Base-by-base conservation (phyloP, 371 early-diverging fungal genomes). In the Furculomyces boomerangus region DNA sequence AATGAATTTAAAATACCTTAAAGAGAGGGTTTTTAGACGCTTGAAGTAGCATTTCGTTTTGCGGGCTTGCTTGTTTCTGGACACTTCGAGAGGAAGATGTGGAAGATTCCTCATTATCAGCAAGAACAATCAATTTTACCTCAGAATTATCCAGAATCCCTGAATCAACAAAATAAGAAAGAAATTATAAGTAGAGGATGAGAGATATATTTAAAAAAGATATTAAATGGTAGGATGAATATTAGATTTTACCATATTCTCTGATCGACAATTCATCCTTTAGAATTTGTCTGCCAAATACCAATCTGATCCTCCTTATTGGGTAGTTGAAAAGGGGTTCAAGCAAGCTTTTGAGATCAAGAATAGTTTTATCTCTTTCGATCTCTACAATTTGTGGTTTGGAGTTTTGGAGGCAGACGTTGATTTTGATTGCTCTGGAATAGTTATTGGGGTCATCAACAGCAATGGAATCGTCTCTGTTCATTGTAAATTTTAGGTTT, bases 261-360 rank as follows among this genome's bases (percentile, higher is more conserved):
- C 59, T 68, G 27, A 80, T 70, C 26, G 62, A 59, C 50, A 77
- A 77, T 52, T 76, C 78, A 70, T 85, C 83, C 60, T 77, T 79
- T 24, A 87, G 61, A 40, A 86, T 79, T 49, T 75, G 62, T 54
- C 86, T 84, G 30, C 79, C 77, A 57, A 78, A 77, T 48, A 87
- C 81, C n/a, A 87, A 65, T 29, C 81, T 70, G 61, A 86, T 75
- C 48, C 70, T 65, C 29, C 60, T 55, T 7, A 74, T 64, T 22
- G 74, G 70, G 24, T 74, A n/a, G 13, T 18, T 8, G 2, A 51
- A 20, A 10, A 24, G 24, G 20, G 10, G 10, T 22, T 8, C 7
- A 10, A 45, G 22, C 20, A 7, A 10, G 14, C 39, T 39, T n/a
- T 39, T 39, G 10, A 39, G 39, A n/a, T 39, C 39, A n/a, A 14